Conservation (phyloP, 768 basidiomycete genomes). For the Russula sp. region DNA sequence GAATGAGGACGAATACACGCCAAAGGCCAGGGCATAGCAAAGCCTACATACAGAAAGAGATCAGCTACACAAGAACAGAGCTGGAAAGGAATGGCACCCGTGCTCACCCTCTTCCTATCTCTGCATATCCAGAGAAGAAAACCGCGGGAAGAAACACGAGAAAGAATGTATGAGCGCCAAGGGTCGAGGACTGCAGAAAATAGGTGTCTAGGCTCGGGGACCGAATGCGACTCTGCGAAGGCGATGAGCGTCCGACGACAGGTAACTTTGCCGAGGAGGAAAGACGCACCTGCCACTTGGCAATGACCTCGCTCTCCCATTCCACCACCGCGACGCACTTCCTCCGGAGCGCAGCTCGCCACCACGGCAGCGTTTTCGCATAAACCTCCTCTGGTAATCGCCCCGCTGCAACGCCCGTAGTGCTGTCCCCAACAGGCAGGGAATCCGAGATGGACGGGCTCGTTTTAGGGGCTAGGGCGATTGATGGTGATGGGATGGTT, state of each 20-base stretch:
- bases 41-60: conserved; percentile 44
- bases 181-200: conserved; percentile 75
- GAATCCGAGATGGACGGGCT: neutral
- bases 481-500: neutral
- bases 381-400: conserved; percentile 48
- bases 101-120: conserved; percentile 66
- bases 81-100: neutral
- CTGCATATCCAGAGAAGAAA: conserved; percentile 81
- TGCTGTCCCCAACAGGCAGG: neutral
- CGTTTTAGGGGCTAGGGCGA: neutral
- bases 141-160: conserved; percentile 81
- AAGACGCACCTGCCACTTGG: conserved; percentile 54
- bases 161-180: conserved; percentile 90
- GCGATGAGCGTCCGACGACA: neutral
- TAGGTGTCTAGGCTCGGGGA: conserved; percentile 68
- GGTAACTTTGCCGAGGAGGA: conserved; percentile 13
- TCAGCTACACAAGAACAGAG: conserved; percentile 9
- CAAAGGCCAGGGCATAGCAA: conserved; percentile 62
- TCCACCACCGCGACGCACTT: conserved; percentile 47
- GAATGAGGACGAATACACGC: conserved; percentile 84
- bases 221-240: conserved; percentile 44
- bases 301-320: conserved; percentile 56
- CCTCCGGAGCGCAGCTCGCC: conserved; percentile 58
- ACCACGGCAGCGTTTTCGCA: conserved; percentile 52
- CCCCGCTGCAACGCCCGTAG: conserved; percentile 25